These are phyloP conservation scores for Saturnispora diversa DNA, from an alignment of 805 yeast species.

Conservation along the genomic window DNA sequence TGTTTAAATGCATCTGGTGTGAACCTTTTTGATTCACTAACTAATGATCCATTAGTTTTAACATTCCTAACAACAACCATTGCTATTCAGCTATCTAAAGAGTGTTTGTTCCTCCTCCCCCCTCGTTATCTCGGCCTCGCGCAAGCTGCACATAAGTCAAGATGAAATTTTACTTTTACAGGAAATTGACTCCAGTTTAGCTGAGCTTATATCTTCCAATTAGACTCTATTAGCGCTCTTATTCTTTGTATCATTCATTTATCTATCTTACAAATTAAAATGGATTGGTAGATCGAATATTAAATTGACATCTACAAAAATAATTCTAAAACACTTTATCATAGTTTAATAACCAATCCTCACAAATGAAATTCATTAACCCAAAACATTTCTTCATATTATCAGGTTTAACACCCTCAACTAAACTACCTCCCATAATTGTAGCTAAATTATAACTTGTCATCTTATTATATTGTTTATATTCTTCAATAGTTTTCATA, in stretches of 20 bases:
- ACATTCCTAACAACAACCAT: background rate
- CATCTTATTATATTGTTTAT: slow-evolving; percentile 72
- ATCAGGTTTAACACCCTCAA: slow-evolving; percentile 46
- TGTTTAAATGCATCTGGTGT: slow-evolving; percentile 59
- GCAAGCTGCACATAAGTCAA: no score
- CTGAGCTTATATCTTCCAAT: no score
- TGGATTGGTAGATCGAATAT: no score
- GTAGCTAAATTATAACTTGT: slow-evolving; percentile 84
- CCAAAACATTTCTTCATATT: slow-evolving; percentile 43
- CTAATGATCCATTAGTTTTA: background rate
- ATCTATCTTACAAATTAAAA: no score
- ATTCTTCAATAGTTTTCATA: slow-evolving; percentile 57
- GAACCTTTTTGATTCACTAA: slow-evolving; percentile 36
- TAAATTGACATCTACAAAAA: background rate
- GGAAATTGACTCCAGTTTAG: no score
- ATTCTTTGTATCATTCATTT: no score
- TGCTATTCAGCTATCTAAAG: background rate
- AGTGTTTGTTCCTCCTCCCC: no score
- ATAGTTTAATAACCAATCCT: slow-evolving; percentile 39
- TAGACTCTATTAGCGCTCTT: no score
- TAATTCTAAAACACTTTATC: slow-evolving; percentile 28
- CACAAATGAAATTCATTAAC: slow-evolving; percentile 45
- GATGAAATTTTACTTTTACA: no score
- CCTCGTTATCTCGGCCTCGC: no score
- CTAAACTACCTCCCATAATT: slow-evolving; percentile 63